These are phyloP conservation scores for Sanghuangporus baumii DNA, from an alignment of 1,284 basidiomycete species.

Conservation along the genomic window DNA sequence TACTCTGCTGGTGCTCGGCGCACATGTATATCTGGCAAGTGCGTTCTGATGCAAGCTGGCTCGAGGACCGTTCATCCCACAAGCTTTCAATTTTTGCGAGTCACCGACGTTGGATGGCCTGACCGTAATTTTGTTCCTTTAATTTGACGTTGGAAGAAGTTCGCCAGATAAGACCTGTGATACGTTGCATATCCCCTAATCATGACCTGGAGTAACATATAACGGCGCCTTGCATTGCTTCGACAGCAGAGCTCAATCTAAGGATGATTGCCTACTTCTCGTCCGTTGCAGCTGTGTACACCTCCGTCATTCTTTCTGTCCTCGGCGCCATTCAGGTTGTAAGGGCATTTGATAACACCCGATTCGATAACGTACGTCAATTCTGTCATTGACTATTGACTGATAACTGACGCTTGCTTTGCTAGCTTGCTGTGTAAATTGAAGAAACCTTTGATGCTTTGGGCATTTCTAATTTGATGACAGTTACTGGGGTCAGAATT, in stretches of 20 bases:
- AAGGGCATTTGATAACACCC: conserved; percentile 44
- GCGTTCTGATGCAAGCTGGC: neutral
- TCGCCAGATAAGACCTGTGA: neutral
- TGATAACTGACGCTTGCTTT: conserved; percentile 10
- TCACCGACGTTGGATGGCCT: neutral
- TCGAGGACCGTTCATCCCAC: neutral
- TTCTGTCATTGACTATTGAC: conserved; percentile 1
- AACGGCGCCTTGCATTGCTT: neutral
- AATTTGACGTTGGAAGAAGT: neutral
- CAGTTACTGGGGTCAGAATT: conserved; percentile 67
- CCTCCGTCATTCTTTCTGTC: conserved; percentile 17
- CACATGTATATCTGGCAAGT: neutral
- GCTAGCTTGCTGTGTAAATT: conserved; percentile 47
- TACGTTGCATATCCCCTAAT: neutral
- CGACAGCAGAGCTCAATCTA: neutral
- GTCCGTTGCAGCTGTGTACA: conserved; percentile 21
- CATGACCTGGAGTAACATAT: neutral
- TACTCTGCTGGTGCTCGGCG: neutral
- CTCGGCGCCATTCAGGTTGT: conserved; percentile 21
- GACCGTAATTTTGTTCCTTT: neutral
- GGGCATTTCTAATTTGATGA: neutral
- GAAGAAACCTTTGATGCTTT: conserved; percentile 2
- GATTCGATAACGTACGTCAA: conserved; percentile 54
- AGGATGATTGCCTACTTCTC: neutral
- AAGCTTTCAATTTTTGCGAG: neutral